phyloP scores from a whole-genome alignment of 495 filamentous ascomycete species.

The Talaromyces borbonicus region DNA sequence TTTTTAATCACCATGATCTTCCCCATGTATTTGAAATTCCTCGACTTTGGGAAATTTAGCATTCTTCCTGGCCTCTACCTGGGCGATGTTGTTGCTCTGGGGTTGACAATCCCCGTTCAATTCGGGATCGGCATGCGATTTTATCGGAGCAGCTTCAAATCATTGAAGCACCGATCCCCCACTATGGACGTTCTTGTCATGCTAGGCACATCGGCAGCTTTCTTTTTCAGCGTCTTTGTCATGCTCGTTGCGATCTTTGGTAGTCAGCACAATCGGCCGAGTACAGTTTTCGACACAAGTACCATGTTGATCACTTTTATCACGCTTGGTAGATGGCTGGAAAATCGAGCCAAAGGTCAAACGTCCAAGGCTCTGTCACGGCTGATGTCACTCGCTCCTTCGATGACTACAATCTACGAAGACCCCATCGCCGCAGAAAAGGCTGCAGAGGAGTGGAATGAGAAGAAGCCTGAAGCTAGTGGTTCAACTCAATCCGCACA shows the following conservation, averaged over 20 bases:
- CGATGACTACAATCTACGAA: conserved; percentile 96
- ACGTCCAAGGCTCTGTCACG: conserved; percentile 91
- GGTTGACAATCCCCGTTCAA: conserved; percentile 84
- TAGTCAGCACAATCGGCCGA: conserved; percentile 62
- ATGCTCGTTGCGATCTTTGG: conserved; percentile 72
- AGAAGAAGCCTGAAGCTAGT: conserved; percentile 9
- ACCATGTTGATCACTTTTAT: conserved; percentile 99
- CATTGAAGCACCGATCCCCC: conserved; percentile 75
- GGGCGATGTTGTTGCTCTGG: conserved; percentile 73
- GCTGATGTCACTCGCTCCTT: conserved; percentile 90
- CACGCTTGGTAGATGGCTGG: conserved; percentile 80
- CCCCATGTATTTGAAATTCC: conserved; percentile 60
- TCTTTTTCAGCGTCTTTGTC: conserved; percentile 87
- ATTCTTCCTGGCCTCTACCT: conserved; percentile 70
- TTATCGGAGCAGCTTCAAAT: conserved; percentile 84
- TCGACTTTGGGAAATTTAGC: conserved; percentile 63
- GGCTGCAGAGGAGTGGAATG: conserved; percentile 68
- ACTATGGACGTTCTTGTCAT: conserved; percentile 98
- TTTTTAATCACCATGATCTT: conserved; percentile 88
- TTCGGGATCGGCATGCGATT: conserved; percentile 94
- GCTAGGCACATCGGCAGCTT: conserved; percentile 89
- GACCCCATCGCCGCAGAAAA: conserved; percentile 93
- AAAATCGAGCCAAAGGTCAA: conserved; percentile 93
- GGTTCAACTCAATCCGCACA: conserved; percentile 44
- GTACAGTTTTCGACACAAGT: conserved; percentile 92